Conservation (phyloP, 306 rosid species). For the Benincasa hispida region DNA sequence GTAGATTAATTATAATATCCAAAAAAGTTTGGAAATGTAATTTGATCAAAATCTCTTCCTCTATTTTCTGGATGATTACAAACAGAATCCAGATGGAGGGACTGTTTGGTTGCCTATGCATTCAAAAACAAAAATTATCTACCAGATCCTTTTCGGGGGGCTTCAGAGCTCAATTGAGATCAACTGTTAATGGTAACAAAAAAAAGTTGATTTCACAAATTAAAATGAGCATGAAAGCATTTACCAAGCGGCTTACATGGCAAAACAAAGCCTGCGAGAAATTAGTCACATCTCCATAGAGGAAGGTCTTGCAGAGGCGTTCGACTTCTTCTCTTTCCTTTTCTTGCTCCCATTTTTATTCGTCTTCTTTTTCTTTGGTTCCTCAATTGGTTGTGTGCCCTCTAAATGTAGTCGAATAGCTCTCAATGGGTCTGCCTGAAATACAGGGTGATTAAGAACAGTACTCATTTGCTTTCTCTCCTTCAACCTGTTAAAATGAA, state of each 20-base stretch:
- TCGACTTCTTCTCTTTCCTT: slow-evolving; percentile 38
- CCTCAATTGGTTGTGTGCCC: slow-evolving; percentile 45
- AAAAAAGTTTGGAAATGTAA: too few relatives aligned
- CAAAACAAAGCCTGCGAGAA: background rate
- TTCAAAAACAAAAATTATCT: too few relatives aligned
- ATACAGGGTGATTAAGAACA: slow-evolving; percentile 41
- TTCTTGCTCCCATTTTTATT: slow-evolving; percentile 57
- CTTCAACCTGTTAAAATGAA: slow-evolving; percentile 42
- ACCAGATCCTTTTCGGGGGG: too few relatives aligned
- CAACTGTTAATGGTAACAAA: too few relatives aligned
- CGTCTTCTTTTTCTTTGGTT: slow-evolving; percentile 37
- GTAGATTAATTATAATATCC: too few relatives aligned
- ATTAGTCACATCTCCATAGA: slow-evolving; percentile 43
- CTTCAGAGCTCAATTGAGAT: too few relatives aligned
- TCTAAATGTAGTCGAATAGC: slow-evolving; percentile 45
- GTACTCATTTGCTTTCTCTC: slow-evolving; percentile 41
- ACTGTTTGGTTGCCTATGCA: too few relatives aligned
- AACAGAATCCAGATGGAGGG: too few relatives aligned
- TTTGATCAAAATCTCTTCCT: too few relatives aligned
- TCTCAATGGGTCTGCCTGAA: slow-evolving; percentile 46
- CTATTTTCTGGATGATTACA: too few relatives aligned
- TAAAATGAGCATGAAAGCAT: too few relatives aligned
- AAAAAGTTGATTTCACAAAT: too few relatives aligned
- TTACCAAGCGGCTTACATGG: slow-evolving; percentile 2
- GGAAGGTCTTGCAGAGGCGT: slow-evolving; percentile 26